phyloP scores from a whole-genome alignment of 1,284 basidiomycete species.

The Sphagnurus paluster region DNA sequence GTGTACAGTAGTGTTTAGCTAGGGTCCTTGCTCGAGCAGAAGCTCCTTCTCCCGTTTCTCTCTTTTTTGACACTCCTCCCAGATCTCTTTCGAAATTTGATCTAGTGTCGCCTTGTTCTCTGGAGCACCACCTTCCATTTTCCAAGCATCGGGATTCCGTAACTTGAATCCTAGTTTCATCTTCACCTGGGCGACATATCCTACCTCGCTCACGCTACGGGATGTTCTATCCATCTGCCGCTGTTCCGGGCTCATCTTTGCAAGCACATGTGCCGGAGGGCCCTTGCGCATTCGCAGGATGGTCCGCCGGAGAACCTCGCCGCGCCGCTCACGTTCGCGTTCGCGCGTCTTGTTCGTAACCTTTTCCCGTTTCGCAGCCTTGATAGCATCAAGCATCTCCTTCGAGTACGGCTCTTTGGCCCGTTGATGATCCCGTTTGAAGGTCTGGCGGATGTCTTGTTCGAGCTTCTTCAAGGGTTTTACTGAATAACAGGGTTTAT shows the following conservation, averaged over 20 bases:
- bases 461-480: constrained; percentile 20
- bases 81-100: constrained; percentile 34
- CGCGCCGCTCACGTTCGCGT: constrained; percentile 55
- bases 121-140: constrained; percentile 42
- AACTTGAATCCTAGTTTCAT: constrained; percentile 49
- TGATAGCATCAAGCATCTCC: constrained; percentile 47
- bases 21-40: not conserved
- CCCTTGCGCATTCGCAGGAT: constrained; percentile 46
- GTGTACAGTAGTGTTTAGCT: no score
- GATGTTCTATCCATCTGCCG: constrained; percentile 47
- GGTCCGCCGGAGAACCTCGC: constrained; percentile 54
- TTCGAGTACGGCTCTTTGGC: constrained; percentile 42
- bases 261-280: constrained; percentile 61
- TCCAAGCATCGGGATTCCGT: constrained; percentile 44
- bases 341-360: constrained; percentile 63
- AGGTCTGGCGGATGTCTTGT: constrained; percentile 30
- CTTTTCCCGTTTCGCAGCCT: constrained; percentile 56
- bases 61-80: constrained; percentile 37
- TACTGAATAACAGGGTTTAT: constrained; percentile 9
- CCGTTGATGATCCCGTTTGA: constrained; percentile 42
- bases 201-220: constrained; percentile 57
- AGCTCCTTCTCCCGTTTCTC: constrained; percentile 9
- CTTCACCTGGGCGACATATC: constrained; percentile 61
- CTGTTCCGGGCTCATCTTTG: constrained; percentile 48
- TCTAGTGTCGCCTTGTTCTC: constrained; percentile 38